Base-by-base conservation (phyloP, 495 filamentous ascomycete species). In the Podospora pseudopauciseta region DNA sequence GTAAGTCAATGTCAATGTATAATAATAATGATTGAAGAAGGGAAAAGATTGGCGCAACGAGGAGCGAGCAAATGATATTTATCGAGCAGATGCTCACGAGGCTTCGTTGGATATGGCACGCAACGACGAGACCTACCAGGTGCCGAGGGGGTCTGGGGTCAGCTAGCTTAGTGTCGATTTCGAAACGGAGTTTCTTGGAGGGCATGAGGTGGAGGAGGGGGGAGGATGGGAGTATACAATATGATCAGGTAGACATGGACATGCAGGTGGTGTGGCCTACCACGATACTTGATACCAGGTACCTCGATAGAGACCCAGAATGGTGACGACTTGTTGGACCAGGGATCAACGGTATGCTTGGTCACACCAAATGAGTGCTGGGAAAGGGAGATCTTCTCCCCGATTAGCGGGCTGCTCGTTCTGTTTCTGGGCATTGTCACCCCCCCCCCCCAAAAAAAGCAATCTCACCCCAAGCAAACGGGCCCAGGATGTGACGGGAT, bases 31-130 rank as follows among this genome's bases (percentile, higher is more conserved):
- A 49, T 49, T 74, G 49, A 68, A 67, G 61, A 67, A 67, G 57
- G 65, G 68, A 68, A 19, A 60, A 23, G 68, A 69, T 73, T 70
- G 71, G 73, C 68, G 65, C 59, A 63, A 20, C 68, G 56, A 26
- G 66, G 61, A 28, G 72, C 30, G 66, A 68, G 64, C 73, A 66
- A 75, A 75, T 68, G 70, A 73, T 75, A 75, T 69, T 76, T 78
- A 74, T 74, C 71, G 71, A 76, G 70, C 73, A 61, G 30, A 63
- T 67, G 28, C 62, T 60, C 55, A 70, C 73, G 70, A 76, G 74
- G 73, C 73, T 73, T 72, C 55, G 67, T 30, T 28, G 18, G 23
- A 27, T 62, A 62, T 30, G 20, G 4, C 18, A 27, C 32, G 23
- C 23, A n/a, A 34, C 6, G 27, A n/a, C 34, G 18, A 32, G 23